Conservation (phyloP, 108 stramenopile species). For the Cylindrotheca closterium region DNA sequence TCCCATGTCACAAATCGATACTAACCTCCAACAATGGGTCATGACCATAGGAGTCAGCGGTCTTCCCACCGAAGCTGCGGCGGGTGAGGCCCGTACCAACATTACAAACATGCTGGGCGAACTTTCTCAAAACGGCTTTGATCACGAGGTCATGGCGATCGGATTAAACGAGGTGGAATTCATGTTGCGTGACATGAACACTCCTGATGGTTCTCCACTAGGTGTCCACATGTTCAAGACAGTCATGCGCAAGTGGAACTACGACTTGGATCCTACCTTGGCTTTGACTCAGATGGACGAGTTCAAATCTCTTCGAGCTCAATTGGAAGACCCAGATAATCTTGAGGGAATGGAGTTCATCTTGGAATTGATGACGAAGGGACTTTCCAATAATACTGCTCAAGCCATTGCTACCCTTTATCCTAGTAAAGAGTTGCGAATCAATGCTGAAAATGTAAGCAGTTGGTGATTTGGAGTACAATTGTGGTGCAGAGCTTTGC, state of each 20-base stretch:
- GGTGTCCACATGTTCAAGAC: slow-evolving; percentile 84
- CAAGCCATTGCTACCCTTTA: slow-evolving; percentile 19
- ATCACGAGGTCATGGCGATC: slow-evolving; percentile 64
- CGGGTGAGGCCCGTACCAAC: slow-evolving; percentile 45
- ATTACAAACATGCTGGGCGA: slow-evolving; percentile 58
- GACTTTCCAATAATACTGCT: slow-evolving; percentile 64
- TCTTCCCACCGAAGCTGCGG: slow-evolving; percentile 41
- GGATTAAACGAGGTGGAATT: slow-evolving; percentile 89
- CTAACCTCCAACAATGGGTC: slow-evolving; percentile 23
- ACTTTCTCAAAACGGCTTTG: slow-evolving; percentile 76
- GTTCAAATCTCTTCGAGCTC: slow-evolving; percentile 70
- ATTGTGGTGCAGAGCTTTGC: not conserved
- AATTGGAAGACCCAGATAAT: slow-evolving; percentile 37
- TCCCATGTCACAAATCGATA: slow-evolving; percentile 34
- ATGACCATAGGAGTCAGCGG: slow-evolving; percentile 86
- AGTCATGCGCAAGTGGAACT: slow-evolving; percentile 85
- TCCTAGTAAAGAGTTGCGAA: slow-evolving; percentile 65
- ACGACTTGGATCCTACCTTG: slow-evolving; percentile 65
- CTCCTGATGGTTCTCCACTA: slow-evolving; percentile 68
- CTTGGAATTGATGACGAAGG: slow-evolving; percentile 54
- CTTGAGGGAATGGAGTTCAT: slow-evolving; percentile 60
- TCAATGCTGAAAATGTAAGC: slow-evolving; percentile 27
- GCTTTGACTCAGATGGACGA: slow-evolving; percentile 67
- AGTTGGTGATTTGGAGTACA: not conserved
- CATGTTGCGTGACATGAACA: slow-evolving; percentile 52